A percentile compares a stretch with the other conserved stretches of the same genome.
Conservation (phyloP, 441 rosid genomes). For the Gossypium davidsonii region DNA sequence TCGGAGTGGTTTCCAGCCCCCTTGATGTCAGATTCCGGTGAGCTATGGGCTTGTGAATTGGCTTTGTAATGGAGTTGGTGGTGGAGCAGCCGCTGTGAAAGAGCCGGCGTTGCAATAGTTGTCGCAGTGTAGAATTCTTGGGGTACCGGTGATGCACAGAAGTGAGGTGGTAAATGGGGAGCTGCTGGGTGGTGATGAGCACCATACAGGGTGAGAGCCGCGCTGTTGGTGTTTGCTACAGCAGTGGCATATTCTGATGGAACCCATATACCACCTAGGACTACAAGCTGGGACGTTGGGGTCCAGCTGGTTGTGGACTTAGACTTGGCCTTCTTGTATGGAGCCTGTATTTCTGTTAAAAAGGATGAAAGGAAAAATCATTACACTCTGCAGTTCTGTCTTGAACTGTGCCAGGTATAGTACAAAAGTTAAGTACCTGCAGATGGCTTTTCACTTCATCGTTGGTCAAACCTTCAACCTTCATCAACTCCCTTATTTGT, state of each 20-base stretch:
- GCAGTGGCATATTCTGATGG: constrained; percentile 81
- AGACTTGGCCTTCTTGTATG: constrained; percentile 95
- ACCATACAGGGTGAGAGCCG: constrained; percentile 42
- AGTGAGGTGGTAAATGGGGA: constrained; percentile 44
- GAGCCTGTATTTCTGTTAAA: constrained; percentile 77
- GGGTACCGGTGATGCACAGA: constrained; percentile 49
- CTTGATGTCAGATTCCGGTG: constrained; percentile 46
- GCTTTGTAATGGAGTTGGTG: constrained; percentile 56
- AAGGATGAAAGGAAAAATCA: not conserved
- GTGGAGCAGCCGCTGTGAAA: constrained; percentile 29
- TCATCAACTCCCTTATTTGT: constrained; percentile 69
- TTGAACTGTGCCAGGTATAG: not conserved
- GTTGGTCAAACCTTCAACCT: constrained; percentile 77
- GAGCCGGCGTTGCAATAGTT: not conserved
- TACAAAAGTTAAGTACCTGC: constrained; percentile 33
- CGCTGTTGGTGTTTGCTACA: constrained; percentile 42
- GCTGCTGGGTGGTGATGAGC: constrained; percentile 31
- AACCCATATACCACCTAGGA: constrained; percentile 92
- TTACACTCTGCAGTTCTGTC: not conserved
- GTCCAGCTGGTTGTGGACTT: constrained; percentile 67
- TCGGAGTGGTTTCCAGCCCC: constrained; percentile 53
- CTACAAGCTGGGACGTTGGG: constrained; percentile 58
- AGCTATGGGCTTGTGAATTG: constrained; percentile 38
- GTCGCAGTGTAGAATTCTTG: constrained; percentile 61
- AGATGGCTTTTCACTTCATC: constrained; percentile 78